Evolutionary conservation across 2,329 filamentous ascomycete genomes (phyloP), one percentile per base, ranked within the genome.

Genomic region (Ophiostoma fasciatum): DNA sequence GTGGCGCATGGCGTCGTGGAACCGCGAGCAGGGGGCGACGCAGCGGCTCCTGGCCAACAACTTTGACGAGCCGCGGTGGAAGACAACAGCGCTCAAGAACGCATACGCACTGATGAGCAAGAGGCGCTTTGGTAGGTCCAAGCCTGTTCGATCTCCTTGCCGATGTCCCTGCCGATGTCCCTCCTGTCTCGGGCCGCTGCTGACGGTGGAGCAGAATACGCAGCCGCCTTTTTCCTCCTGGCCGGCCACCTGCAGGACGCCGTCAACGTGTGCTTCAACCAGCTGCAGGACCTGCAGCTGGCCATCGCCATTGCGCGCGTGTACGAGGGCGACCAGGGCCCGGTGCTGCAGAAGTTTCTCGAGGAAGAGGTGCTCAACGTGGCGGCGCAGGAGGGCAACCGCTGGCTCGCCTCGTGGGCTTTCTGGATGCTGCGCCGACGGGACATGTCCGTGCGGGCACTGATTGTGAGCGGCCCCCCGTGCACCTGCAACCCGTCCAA

Each of bases 361-460:
- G 73, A 82, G 48, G 81, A 93, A 10, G 81, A 79, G 42, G 72
- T 96, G 2, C 63, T 96, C 0, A 71, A 76, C 0, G 60, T 82
- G 42, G 90, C 90, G 14, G 75, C 81, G 0, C 68, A 75, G 28
- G 77, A 88, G 44, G 84, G 84, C 3, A 88, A 98, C 51, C 71
- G 88, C 39, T 98, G 90, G 88, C 71, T 94, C 40, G 82, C 87
- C 10, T 90, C 82, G 0, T 98, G 90, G 90, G 82, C 83, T 3
- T 94, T 94, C 52, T 93, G 84, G 79, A 82, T 94, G 68, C 66
- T 96, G 5, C 75, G 75, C 26, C 71, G 81, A 43, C 74, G 78
- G 41, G 82, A 92, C 46, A 81, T 85, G 64, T 82, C 88, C 6
- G 84, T 94, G 7, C 74, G 82, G 35, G 75, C 80, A 7, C 63